phyloP scores from a whole-genome alignment of 2,329 filamentous ascomycete genomes.

The Dactylellina drechsleri region DNA sequence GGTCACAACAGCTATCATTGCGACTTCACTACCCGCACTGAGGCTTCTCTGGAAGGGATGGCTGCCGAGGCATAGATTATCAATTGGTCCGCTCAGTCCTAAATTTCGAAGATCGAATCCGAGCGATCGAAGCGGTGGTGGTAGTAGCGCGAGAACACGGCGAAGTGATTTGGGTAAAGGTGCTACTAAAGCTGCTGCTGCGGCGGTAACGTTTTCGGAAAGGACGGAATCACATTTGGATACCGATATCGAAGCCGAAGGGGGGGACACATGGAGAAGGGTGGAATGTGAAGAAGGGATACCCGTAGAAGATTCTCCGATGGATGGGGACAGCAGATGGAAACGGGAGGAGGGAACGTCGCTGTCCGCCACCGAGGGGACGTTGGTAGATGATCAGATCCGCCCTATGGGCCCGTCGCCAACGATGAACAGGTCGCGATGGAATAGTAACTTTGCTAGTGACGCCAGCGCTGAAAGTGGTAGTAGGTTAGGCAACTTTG shows the following conservation, averaged over 20 bases:
- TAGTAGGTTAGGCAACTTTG: conserved; percentile 26
- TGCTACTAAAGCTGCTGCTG: neutral
- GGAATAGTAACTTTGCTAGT: conserved; percentile 33
- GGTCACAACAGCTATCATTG: conserved; percentile 41
- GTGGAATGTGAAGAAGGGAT: conserved; percentile 23
- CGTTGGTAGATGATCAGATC: conserved; percentile 22
- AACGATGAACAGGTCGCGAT: conserved; percentile 14
- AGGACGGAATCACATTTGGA: neutral
- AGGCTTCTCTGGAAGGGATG: conserved; percentile 39
- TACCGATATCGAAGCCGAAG: conserved; percentile 27
- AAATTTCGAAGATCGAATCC: conserved; percentile 18
- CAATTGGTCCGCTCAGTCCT: neutral
- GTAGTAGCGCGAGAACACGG: conserved; percentile 16
- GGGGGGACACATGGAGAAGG: conserved; percentile 15
- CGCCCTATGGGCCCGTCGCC: conserved; percentile 7
- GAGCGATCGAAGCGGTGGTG: conserved; percentile 12
- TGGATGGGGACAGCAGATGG: neutral
- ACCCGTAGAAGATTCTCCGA: neutral
- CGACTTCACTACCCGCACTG: conserved; percentile 30
- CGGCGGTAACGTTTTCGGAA: neutral
- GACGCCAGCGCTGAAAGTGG: conserved; percentile 38
- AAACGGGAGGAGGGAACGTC: conserved; percentile 8
- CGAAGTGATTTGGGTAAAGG: conserved; percentile 15
- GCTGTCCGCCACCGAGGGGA: conserved; percentile 18
- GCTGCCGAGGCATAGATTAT: conserved; percentile 9